phyloP scores from a whole-genome alignment of 2,329 filamentous ascomycete genomes.

The Penicillium sp. region DNA sequence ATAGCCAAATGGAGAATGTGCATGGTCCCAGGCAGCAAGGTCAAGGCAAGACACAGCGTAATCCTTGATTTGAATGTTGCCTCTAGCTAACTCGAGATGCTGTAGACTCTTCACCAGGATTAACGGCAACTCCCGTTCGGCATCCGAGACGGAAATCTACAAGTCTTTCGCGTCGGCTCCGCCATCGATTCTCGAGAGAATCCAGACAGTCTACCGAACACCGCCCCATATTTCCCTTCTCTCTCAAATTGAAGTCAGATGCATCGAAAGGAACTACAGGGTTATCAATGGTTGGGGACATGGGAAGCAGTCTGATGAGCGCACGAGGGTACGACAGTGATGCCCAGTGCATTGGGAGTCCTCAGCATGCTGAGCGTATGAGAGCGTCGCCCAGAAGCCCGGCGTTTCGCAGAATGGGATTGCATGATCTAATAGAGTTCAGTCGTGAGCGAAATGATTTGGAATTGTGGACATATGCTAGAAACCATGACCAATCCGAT shows the following conservation, averaged over 20 bases:
- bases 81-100: neutral
- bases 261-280: constrained; percentile 2
- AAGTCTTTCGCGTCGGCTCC: constrained; percentile 31
- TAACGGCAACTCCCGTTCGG: constrained; percentile 5
- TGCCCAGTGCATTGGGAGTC: constrained; percentile 39
- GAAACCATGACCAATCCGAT: neutral
- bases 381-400: constrained; percentile 8
- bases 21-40: neutral
- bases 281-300: constrained; percentile 15
- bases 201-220: constrained; percentile 19
- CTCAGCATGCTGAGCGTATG: constrained; percentile 21
- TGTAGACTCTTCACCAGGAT: neutral
- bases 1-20: neutral
- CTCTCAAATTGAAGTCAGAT: constrained; percentile 17
- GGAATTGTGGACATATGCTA: constrained; percentile 7
- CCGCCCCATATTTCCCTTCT: constrained; percentile 20
- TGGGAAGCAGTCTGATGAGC: constrained; percentile 37
- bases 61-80: neutral
- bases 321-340: constrained; percentile 44
- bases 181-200: constrained; percentile 36
- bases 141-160: constrained; percentile 13
- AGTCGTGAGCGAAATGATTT: constrained; percentile 18
- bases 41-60: constrained; percentile 13
- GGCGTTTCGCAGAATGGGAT: constrained; percentile 9
- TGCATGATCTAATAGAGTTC: constrained; percentile 21